phyloP scores from a whole-genome alignment of 1,284 basidiomycete species.

The Malassezia equina region DNA sequence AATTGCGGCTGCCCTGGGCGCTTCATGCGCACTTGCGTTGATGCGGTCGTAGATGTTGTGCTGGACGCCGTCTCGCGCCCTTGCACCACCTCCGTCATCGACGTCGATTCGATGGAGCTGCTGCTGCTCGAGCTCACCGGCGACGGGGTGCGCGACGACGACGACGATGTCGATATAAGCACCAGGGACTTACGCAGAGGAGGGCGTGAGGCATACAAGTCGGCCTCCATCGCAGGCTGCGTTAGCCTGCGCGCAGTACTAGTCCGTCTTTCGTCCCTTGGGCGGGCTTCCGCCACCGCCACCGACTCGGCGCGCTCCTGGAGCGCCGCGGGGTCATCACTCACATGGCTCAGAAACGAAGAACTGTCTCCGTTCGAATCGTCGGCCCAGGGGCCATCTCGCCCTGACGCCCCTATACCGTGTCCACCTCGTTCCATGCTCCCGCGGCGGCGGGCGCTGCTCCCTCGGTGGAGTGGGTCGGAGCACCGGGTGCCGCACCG shows the following conservation, averaged over 20 bases:
- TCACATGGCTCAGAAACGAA: neutral
- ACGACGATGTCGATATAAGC: neutral
- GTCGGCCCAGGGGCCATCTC: neutral
- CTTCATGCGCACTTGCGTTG: neutral
- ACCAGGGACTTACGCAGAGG: neutral
- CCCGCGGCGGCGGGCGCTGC: neutral
- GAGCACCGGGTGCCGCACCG: neutral
- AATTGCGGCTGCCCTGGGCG: constrained; percentile 18
- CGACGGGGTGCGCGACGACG: neutral
- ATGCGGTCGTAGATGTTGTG: constrained; percentile 1
- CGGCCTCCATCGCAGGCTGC: neutral
- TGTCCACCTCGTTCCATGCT: neutral
- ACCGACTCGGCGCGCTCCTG: neutral
- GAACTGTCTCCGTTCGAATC: neutral
- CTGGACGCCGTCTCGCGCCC: neutral
- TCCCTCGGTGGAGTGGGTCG: neutral
- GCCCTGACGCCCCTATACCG: neutral
- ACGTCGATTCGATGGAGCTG: constrained; percentile 4
- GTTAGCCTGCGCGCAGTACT: neutral
- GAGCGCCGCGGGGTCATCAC: neutral
- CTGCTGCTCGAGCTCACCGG: constrained; percentile 1
- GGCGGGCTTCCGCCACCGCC: constrained; percentile 7
- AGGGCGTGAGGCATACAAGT: neutral
- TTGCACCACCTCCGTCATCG: neutral
- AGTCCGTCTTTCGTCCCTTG: neutral